Conservation (phyloP, 805 yeast species). For the Zygoascus biomembranicola region DNA sequence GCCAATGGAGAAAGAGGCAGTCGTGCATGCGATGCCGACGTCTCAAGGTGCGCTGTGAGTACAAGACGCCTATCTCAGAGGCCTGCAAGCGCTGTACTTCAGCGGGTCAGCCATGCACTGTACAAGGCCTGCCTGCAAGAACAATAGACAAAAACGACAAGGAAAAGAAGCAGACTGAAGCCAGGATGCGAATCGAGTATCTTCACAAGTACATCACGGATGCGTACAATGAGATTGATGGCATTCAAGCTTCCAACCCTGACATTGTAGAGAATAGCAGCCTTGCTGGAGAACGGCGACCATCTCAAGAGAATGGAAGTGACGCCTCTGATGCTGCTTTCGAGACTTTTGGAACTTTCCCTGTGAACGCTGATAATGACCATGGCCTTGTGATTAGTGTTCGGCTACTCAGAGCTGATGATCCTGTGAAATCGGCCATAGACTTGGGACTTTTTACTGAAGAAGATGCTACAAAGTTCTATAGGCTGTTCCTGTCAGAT, state of each 20-base stretch:
- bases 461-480: conserved; percentile 4
- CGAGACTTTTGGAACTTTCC: neutral
- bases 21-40: conserved; percentile 19
- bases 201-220: neutral
- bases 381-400: neutral
- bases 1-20: conserved; percentile 2
- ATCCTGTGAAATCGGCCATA: conserved; percentile 8
- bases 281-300: too few species aligned
- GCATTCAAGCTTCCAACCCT: neutral
- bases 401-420: neutral
- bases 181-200: neutral
- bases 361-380: neutral
- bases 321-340: neutral
- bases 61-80: conserved; percentile 6
- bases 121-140: neutral
- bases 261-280: neutral
- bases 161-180: neutral
- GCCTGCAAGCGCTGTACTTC: conserved; percentile 17
- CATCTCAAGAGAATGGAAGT: too few species aligned
- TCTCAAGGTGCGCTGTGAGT: conserved; percentile 18
- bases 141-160: neutral
- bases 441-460: conserved; percentile 8
- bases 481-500: conserved; percentile 3
- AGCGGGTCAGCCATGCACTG: conserved; percentile 10
- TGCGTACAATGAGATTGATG: neutral